phyloP scores from a whole-genome alignment of 2,329 filamentous ascomycete species.

The Phaeosphaeriaceae sp. region DNA sequence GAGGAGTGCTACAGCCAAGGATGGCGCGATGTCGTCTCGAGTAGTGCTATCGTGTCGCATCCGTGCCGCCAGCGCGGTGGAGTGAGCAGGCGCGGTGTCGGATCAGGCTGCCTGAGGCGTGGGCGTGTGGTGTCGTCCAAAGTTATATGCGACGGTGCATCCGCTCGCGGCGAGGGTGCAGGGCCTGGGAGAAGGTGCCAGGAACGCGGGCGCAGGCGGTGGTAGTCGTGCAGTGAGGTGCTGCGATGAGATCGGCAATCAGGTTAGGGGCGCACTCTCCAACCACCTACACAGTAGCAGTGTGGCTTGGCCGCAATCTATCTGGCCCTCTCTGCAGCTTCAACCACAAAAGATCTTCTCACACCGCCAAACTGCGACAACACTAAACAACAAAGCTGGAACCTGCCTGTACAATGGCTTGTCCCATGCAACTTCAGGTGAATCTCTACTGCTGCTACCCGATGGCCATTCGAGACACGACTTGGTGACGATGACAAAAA shows the following conservation, averaged over 20 bases:
- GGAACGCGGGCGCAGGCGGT: constrained; percentile 32
- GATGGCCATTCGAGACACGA: neutral
- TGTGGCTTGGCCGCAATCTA: constrained; percentile 23
- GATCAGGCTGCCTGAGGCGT: constrained; percentile 34
- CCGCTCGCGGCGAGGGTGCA: constrained; percentile 31
- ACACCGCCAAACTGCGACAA: neutral
- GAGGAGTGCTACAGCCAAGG: constrained; percentile 22
- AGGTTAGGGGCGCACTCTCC: constrained; percentile 22
- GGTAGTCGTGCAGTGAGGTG: constrained; percentile 35
- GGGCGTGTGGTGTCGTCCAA: constrained; percentile 25
- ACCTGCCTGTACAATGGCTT: neutral
- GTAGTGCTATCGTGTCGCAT: constrained; percentile 43
- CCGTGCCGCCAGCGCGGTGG: constrained; percentile 38
- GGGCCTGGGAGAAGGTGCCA: constrained; percentile 32
- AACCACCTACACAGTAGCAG: too few relatives aligned
- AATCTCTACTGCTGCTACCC: neutral
- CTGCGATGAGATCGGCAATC: constrained; percentile 32
- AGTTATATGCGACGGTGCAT: constrained; percentile 36
- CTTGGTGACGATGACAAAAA: constrained; percentile 8
- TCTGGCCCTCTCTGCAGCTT: neutral
- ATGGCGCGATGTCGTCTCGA: constrained; percentile 35
- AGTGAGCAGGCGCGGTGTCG: constrained; percentile 20
- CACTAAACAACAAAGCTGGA: neutral
- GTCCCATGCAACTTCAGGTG: neutral
- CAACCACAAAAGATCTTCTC: neutral